phyloP scores from a whole-genome alignment of 768 basidiomycete genomes.

The Auricularia sp. region DNA sequence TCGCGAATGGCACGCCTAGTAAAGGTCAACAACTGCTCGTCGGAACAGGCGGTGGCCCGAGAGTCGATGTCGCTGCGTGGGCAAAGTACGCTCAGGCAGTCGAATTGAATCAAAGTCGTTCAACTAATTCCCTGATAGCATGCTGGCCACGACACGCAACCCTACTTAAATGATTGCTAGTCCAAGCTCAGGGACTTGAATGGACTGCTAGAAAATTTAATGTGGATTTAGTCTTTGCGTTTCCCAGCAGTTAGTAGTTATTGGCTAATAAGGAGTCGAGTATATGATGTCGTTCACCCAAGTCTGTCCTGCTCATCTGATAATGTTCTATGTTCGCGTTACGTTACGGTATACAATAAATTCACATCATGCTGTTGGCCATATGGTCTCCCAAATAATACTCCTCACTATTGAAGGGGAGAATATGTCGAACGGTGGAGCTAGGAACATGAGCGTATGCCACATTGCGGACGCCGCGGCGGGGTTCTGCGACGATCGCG shows the following conservation, averaged over 20 bases:
- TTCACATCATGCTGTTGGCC: neutral
- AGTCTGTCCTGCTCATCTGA: too few relatives aligned
- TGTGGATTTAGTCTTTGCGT: too few relatives aligned
- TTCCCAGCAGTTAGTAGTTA: too few relatives aligned
- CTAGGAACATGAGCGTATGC: constrained; percentile 7
- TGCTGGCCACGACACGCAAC: neutral
- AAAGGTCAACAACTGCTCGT: constrained; percentile 24
- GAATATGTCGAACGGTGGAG: constrained; percentile 12
- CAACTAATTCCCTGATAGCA: neutral
- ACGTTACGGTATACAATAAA: too few relatives aligned
- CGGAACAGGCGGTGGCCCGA: constrained; percentile 19
- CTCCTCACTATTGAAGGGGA: constrained; percentile 14
- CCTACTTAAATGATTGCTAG: neutral
- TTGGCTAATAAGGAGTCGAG: too few relatives aligned
- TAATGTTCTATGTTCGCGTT: too few relatives aligned
- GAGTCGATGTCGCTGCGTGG: neutral
- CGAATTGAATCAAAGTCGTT: neutral
- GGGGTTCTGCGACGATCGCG: constrained; percentile 8
- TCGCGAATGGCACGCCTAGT: constrained; percentile 29
- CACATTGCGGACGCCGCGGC: constrained; percentile 9
- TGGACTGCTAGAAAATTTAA: too few relatives aligned
- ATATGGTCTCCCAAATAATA: constrained; percentile 8
- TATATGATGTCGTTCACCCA: too few relatives aligned
- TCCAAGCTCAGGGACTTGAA: too few relatives aligned
- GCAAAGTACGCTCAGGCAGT: neutral